Evolutionary conservation across 805 yeast genomes (phyloP).

Genomic region (Teunomyces panamensis): DNA sequence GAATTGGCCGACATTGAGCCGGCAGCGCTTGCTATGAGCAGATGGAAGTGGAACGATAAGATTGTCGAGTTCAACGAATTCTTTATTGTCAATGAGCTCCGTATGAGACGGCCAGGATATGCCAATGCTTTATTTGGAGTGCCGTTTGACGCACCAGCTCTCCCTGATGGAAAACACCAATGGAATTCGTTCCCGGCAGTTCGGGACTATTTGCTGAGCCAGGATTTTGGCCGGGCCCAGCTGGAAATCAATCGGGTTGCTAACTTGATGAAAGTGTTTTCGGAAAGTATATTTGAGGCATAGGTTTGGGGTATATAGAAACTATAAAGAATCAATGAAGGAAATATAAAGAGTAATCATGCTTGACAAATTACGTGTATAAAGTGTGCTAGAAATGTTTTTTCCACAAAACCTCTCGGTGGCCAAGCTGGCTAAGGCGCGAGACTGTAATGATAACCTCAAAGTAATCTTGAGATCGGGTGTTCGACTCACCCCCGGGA

Average conservation of each 20-base stretch:
- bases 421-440: constrained; percentile 52
- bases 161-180: constrained; percentile 29
- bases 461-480: constrained; percentile 47
- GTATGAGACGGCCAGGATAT: constrained; percentile 59
- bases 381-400: neutral
- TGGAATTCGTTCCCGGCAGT: constrained; percentile 76
- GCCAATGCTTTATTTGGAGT: constrained; percentile 70
- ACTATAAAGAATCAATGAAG: too few relatives aligned
- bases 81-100: constrained; percentile 45
- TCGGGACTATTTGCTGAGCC: constrained; percentile 58
- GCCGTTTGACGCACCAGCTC: constrained; percentile 52
- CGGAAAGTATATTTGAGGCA: neutral
- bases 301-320: neutral
- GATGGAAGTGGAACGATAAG: constrained; percentile 82
- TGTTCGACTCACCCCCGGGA: constrained; percentile 51
- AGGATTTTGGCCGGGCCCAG: constrained; percentile 55
- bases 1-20: constrained; percentile 62
- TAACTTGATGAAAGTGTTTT: constrained; percentile 10
- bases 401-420: constrained; percentile 30
- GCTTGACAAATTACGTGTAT: neutral
- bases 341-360: neutral
- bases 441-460: constrained; percentile 41
- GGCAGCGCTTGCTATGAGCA: constrained; percentile 60
- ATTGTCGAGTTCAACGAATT: constrained; percentile 53
- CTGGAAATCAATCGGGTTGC: constrained; percentile 47